Evolutionary conservation across 2,329 filamentous ascomycete genomes (phyloP), one percentile per base, ranked within the genome.

Genomic region (Byssothecium circinans): DNA sequence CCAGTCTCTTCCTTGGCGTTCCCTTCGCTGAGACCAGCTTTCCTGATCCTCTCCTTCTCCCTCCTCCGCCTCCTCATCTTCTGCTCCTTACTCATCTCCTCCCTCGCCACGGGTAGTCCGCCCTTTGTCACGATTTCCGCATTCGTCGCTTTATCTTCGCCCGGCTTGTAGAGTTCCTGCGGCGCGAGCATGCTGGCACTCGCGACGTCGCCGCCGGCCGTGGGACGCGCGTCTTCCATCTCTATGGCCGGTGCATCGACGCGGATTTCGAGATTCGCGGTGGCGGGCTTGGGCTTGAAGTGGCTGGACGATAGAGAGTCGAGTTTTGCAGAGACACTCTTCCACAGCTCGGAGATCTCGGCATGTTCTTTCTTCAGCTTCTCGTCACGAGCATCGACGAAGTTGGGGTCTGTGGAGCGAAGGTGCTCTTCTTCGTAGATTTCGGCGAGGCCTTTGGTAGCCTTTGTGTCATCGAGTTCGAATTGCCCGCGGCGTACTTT

Each of bases 201-300:
- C 12, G 79, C 78, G 49, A 91, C 83, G 34, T 87, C 89, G 63
- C 86, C 85, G 35, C 88, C 88, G 0, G 87, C 89, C 14, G 87
- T 86, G 7, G 94, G 92, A 61, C 95, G 87, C 1, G 91, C 92
- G 66, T 99, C 94, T 75, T 99, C 94, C 88, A 97, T 95, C 57
- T 83, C 81, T 56, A 97, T 86, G 3, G 89, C 90, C n/a, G 91
- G 89, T 3, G 94, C 89, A 72, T 97, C 92, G 20, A 89, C 82
- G 27, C 96, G 87, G 45, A 96, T 88, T 35, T 89, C 91, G 53
- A 99, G 82, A 37, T 83, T 83, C n/a, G 89, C 84, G 42, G 87
- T 87, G 2, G 86, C 81, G 10, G 89, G 86, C 75, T 91, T 95
- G 44, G 94, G 94, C 72, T 89, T 91, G 81, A 96, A 96, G 74